These are phyloP conservation scores for Acer negundo DNA, from an alignment of 345 rosid species.

Conservation along the genomic window DNA sequence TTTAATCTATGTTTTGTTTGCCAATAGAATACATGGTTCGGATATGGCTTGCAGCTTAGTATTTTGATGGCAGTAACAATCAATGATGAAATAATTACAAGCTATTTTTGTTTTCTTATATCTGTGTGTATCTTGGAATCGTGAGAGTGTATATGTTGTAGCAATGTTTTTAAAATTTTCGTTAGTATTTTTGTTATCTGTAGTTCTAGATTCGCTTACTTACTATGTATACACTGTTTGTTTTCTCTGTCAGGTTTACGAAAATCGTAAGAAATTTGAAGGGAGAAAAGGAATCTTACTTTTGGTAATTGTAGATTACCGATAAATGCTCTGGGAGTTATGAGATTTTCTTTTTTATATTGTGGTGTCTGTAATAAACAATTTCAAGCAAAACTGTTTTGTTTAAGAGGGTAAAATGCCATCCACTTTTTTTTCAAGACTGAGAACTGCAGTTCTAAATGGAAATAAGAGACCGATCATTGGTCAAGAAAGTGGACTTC, in stretches of 20 bases:
- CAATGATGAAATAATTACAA: not conserved
- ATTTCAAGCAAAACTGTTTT: constrained; percentile 26
- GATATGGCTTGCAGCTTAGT: not conserved
- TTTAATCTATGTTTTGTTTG: not conserved
- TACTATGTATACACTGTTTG: not conserved
- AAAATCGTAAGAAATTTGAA: constrained; percentile 4
- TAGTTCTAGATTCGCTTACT: not conserved
- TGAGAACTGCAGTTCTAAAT: constrained; percentile 56
- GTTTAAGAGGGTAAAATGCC: constrained; percentile 65
- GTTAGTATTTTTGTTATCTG: too few species aligned
- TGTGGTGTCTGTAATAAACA: constrained; percentile 26
- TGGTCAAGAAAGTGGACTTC: constrained; percentile 42
- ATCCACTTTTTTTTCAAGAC: constrained; percentile 39
- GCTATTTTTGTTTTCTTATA: not conserved
- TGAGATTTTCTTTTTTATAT: constrained; percentile 41
- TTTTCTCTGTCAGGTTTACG: constrained; percentile 27
- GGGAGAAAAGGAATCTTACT: constrained; percentile 25
- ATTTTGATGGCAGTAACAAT: not conserved
- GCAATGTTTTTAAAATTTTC: too few species aligned
- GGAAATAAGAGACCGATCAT: constrained; percentile 42
- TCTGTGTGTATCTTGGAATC: not conserved
- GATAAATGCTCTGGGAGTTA: constrained; percentile 39
- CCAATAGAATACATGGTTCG: too few species aligned
- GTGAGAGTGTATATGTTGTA: too few species aligned
- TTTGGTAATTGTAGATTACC: constrained; percentile 7